phyloP scores from a whole-genome alignment of 2,329 filamentous ascomycete genomes.

The Fonsecaea nubica region DNA sequence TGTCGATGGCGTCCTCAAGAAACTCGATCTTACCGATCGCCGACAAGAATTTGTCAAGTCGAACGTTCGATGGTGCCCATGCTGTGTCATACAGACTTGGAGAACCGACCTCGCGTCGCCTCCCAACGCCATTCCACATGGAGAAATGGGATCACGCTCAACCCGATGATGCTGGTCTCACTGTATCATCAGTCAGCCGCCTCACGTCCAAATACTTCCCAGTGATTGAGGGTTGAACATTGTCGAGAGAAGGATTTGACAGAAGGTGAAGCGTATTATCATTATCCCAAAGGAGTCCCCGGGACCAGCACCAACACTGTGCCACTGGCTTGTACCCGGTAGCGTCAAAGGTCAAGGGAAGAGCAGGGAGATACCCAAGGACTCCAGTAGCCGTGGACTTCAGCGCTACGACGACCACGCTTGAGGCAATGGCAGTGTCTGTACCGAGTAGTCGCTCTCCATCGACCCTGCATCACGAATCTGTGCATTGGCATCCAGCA shows the following conservation, averaged over 20 bases:
- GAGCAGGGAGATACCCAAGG: not conserved
- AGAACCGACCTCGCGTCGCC: not conserved
- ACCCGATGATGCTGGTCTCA: slow-evolving; percentile 1
- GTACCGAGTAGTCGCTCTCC: not conserved
- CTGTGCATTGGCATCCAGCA: not conserved
- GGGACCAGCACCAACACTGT: not conserved
- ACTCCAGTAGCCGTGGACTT: not conserved
- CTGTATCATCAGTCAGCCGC: slow-evolving; percentile 6
- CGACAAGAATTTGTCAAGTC: not conserved
- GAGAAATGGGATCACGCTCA: not conserved
- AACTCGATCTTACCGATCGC: not conserved
- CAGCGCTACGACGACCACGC: not conserved
- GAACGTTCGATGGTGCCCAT: not conserved
- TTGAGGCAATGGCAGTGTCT: not conserved
- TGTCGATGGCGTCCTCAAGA: not conserved
- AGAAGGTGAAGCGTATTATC: not conserved
- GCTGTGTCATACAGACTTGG: not conserved
- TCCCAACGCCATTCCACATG: not conserved
- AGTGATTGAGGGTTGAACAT: not conserved
- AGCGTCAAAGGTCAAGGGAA: not conserved
- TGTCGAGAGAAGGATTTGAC: not conserved
- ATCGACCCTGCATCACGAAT: not conserved
- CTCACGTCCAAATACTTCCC: not conserved
- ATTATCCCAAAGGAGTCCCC: not conserved
- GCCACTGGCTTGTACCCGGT: not conserved